Evolutionary conservation across 257 asterid genomes (phyloP).

Genomic region (Nyctanthes arbortristis): DNA sequence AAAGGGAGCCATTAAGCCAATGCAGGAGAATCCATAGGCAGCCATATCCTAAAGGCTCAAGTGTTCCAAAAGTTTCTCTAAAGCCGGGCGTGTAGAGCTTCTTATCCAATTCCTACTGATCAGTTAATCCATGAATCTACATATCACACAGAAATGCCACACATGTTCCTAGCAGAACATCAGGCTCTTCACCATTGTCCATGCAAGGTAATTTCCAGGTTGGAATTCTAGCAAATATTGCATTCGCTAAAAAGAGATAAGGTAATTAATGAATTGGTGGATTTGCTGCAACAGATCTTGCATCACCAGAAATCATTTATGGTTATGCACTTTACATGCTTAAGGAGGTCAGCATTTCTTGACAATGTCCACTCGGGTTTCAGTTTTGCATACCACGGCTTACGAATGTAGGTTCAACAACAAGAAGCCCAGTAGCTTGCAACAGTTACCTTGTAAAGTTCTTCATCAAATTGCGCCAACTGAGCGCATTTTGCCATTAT

Average conservation of each 20-base stretch:
- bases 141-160: background rate
- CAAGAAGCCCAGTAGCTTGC: background rate
- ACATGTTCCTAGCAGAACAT: background rate
- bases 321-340: background rate
- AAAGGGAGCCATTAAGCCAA: background rate
- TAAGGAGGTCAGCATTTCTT: background rate
- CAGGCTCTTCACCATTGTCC: background rate
- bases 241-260: background rate
- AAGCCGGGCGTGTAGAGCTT: background rate
- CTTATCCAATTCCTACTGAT: background rate
- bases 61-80: background rate
- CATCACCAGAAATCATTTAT: background rate
- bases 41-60: background rate
- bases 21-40: background rate
- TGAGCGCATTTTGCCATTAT: slow-evolving; percentile 96
- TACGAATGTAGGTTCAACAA: background rate
- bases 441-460: slow-evolving; percentile 78
- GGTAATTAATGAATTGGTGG: background rate
- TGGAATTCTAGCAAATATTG: background rate
- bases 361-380: too few relatives aligned
- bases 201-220: background rate
- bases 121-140: background rate
- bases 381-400: background rate
- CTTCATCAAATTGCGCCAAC: slow-evolving; percentile 91
- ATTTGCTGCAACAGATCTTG: background rate